phyloP scores from a whole-genome alignment of 495 filamentous ascomycete genomes.

The Podospora comata region DNA sequence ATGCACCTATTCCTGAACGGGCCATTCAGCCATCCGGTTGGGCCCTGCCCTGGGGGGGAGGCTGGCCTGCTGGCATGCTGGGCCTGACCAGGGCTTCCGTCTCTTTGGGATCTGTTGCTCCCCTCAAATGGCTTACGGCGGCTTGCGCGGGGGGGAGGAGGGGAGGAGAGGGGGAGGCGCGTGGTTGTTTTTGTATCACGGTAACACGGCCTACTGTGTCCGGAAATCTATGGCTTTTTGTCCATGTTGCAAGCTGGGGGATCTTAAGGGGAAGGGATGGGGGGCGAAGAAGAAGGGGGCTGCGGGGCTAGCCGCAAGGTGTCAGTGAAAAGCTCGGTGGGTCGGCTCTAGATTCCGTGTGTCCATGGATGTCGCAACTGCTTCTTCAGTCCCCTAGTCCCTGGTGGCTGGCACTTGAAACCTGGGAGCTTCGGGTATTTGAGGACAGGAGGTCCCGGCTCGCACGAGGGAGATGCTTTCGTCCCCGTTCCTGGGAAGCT shows the following conservation, averaged over 20 bases:
- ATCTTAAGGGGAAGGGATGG: no score
- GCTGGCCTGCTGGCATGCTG: neutral
- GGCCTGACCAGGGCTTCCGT: neutral
- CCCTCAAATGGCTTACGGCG: slow-evolving; percentile 9
- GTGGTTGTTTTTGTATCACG: neutral
- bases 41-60: neutral
- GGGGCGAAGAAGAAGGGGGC: neutral
- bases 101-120: neutral
- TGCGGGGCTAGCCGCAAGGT: neutral
- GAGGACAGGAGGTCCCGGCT: slow-evolving; percentile 10
- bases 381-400: slow-evolving; percentile 2
- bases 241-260: neutral
- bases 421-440: slow-evolving; percentile 10
- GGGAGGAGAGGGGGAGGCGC: neutral
- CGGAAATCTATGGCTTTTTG: neutral
- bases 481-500: neutral
- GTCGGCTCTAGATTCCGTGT: slow-evolving; percentile 3
- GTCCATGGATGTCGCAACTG: neutral
- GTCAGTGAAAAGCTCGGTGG: neutral
- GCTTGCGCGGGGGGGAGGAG: slow-evolving; percentile 2
- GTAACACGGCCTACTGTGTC: neutral
- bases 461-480: neutral
- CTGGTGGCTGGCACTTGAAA: slow-evolving; percentile 3
- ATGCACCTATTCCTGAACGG: neutral
- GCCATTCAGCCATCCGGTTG: neutral